phyloP scores from a whole-genome alignment of 345 rosid genomes.

The Salix arbutifolia region DNA sequence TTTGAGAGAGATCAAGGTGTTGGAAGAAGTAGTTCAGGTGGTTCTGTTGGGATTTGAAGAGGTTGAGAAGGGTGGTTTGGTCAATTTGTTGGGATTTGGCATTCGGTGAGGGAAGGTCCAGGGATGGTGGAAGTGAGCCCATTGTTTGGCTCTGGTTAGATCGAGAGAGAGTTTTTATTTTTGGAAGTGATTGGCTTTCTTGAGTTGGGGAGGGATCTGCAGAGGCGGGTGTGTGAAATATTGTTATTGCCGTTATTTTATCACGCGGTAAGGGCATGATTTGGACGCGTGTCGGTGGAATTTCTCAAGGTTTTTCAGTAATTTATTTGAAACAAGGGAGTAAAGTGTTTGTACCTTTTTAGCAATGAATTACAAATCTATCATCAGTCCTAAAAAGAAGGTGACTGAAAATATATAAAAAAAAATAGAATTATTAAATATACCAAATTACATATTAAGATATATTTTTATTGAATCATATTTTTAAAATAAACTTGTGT shows the following conservation, averaged over 20 bases:
- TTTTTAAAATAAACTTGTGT: no score
- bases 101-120: conserved; percentile 22
- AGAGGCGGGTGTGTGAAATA: background rate
- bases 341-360: no score
- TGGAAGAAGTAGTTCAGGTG: conserved; percentile 90
- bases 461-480: no score
- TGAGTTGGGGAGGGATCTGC: no score
- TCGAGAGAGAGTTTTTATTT: background rate
- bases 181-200: background rate
- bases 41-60: conserved; percentile 87
- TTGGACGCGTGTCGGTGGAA: background rate
- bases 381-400: no score
- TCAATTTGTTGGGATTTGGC: conserved; percentile 28
- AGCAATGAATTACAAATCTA: no score
- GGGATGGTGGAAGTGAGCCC: conserved; percentile 41
- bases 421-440: no score
- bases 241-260: background rate
- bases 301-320: no score
- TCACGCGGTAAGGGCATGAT: background rate
- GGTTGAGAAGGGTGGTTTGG: conserved; percentile 50
- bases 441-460: no score
- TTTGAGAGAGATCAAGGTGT: conserved; percentile 65
- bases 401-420: no score
- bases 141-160: conserved; percentile 17
- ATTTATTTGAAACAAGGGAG: no score